phyloP scores from a whole-genome alignment of 371 early-diverging fungal species.

The Mortierella sp. region DNA sequence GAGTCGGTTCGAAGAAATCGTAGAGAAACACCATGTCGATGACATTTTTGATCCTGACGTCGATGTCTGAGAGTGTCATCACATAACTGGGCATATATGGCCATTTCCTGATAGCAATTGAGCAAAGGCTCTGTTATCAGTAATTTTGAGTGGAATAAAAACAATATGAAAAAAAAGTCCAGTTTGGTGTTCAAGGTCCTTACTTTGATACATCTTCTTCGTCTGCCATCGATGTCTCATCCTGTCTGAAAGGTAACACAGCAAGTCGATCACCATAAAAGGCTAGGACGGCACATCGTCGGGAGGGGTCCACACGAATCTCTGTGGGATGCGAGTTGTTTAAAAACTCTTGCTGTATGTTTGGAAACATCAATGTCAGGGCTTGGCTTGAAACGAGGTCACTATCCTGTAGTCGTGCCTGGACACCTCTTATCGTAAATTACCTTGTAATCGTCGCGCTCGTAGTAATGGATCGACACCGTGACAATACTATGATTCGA shows the following conservation, averaged over 20 bases:
- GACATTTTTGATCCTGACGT: slow-evolving; percentile 81
- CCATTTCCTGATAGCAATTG: slow-evolving; percentile 62
- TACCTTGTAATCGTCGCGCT: slow-evolving; percentile 92
- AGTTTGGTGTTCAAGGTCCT: background rate
- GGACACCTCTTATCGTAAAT: background rate
- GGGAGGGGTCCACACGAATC: slow-evolving; percentile 83
- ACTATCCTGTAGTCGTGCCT: background rate
- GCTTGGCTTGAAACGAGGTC: background rate
- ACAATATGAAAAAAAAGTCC: background rate
- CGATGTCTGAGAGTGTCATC: slow-evolving; percentile 77
- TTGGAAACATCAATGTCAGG: background rate
- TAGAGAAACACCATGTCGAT: slow-evolving; percentile 92
- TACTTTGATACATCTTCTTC: slow-evolving; percentile 66
- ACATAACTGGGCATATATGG: slow-evolving; percentile 87
- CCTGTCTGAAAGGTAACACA: slow-evolving; percentile 89
- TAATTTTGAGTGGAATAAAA: background rate
- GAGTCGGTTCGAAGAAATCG: slow-evolving; percentile 94
- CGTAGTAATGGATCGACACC: slow-evolving; percentile 96
- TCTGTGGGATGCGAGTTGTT: slow-evolving; percentile 75
- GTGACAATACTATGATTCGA: slow-evolving; percentile 85
- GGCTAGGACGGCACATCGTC: slow-evolving; percentile 87
- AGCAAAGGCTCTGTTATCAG: background rate
- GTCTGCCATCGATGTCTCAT: slow-evolving; percentile 63
- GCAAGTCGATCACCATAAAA: slow-evolving; percentile 93
- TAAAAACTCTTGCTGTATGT: slow-evolving; percentile 69